Percentiles rank a stretch among this genome's conserved stretches.
Conservation (phyloP, 768 basidiomycete species). For the Macrolepiota albuminosa region DNA sequence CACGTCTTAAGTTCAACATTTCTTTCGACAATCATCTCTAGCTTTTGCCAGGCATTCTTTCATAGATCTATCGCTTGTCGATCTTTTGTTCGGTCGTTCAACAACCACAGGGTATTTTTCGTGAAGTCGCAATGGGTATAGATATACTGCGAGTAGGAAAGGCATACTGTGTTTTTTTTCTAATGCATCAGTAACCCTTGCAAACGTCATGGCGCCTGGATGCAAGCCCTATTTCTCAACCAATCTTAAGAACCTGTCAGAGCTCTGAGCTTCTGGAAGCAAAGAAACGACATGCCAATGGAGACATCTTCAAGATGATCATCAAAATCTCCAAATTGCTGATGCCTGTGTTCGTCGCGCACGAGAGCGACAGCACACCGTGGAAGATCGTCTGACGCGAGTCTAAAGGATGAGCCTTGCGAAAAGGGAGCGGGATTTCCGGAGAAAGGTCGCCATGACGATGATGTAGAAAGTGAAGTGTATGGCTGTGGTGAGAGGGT, state of each 20-base stretch:
- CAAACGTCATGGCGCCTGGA: slow-evolving; percentile 20
- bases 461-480: slow-evolving; percentile 28
- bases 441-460: slow-evolving; percentile 45
- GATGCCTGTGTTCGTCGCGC: slow-evolving; percentile 44
- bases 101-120: background rate
- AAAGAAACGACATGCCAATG: slow-evolving; percentile 30
- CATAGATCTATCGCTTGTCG: background rate
- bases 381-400: slow-evolving; percentile 43
- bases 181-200: background rate
- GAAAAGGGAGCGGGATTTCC: slow-evolving; percentile 38
- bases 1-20: background rate
- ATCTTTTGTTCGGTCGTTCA: background rate
- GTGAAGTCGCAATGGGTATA: background rate
- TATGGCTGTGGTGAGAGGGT: slow-evolving; percentile 41
- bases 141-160: background rate
- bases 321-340: slow-evolving; percentile 73
- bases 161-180: background rate
- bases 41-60: background rate
- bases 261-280: slow-evolving; percentile 14
- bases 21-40: background rate
- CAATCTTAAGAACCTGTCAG: slow-evolving; percentile 28
- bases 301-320: slow-evolving; percentile 76
- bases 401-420: slow-evolving; percentile 38
- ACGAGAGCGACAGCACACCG: slow-evolving; percentile 44
- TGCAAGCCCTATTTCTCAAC: slow-evolving; percentile 36